Conservation (phyloP, 441 rosid species). For the Eutrema salsugineum region DNA sequence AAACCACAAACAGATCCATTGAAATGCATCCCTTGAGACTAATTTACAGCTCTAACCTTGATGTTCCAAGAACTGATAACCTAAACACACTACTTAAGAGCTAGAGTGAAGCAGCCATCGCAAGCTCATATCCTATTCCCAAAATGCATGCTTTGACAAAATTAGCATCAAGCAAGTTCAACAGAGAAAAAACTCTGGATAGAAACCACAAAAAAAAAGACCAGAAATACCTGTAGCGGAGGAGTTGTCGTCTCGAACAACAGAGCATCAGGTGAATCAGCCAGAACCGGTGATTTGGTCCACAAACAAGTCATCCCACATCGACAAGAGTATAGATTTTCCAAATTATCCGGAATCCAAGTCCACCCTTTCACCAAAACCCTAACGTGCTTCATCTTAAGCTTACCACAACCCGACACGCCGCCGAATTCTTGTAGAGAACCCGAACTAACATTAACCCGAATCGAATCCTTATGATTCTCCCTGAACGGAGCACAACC, state of each 20-base stretch:
- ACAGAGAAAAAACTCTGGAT: neutral
- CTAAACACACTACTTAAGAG: neutral
- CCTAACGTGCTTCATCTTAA: slow-evolving; percentile 61
- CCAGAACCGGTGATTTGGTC: slow-evolving; percentile 90
- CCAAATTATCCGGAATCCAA: slow-evolving; percentile 96
- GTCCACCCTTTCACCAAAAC: slow-evolving; percentile 94
- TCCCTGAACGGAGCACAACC: slow-evolving; percentile 74
- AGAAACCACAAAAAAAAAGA: neutral
- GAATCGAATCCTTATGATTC: slow-evolving; percentile 33
- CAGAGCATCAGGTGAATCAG: slow-evolving; percentile 81
- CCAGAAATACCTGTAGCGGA: slow-evolving; percentile 53
- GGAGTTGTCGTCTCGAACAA: slow-evolving; percentile 82
- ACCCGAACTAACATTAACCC: slow-evolving; percentile 40
- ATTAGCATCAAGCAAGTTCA: neutral
- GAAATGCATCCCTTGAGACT: neutral
- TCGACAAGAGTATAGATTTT: slow-evolving; percentile 73
- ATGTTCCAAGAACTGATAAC: neutral
- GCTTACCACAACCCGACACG: slow-evolving; percentile 43
- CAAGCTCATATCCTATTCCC: neutral
- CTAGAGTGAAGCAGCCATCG: neutral
- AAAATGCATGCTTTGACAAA: neutral
- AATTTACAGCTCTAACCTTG: neutral
- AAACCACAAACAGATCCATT: neutral
- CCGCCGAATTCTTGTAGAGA: slow-evolving; percentile 52
- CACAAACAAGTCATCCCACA: slow-evolving; percentile 91